Evolutionary conservation across 805 yeast genomes (phyloP), one percentile per base, ranked within the genome.

Genomic region (Millerozyma acaciae): DNA sequence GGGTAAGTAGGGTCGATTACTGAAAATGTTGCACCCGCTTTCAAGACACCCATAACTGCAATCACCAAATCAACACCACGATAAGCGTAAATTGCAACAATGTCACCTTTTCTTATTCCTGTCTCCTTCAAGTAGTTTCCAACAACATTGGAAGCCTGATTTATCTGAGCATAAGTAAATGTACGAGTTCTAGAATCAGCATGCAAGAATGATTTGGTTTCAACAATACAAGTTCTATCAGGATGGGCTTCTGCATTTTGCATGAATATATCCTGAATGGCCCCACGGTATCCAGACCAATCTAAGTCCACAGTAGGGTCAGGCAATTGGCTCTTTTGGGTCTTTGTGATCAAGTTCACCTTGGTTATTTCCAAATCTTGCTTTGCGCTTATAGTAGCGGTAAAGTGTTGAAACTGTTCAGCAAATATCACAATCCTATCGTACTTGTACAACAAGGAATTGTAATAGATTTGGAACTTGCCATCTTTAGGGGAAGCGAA

Each of bases 1-100:
- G 99, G 99, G 59, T 93, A 93, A 4, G 97, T 97, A 6, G 98
- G 98, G 56, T 93, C 99, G 44, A 93, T 94, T 15, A 93, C 99
- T 7, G 97, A 89, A 58, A 93, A 93, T 0, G 98, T 90, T 12
- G 96, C 97, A 48, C 99, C 99, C 1, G 98, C 97, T 65, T 93
- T 93, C 56, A 93, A 75, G 14, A 88, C 96, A 60, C 97, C 99
- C 84, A 93, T 81, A 12, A 93, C 97, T 5, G 97, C 94, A 26
- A 94, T 86, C 77, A 93, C 86, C 42, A 93, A 69, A 55, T 93
- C 99, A 6, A 93, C 98, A 48, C 97, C 96, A 61, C 99, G 79
- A 52, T 90, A 86, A 16, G 98, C 96, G 55, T 93, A 93, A 47
- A 94, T 89, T 95, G 89, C 89, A 12, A 93, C 97, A 12, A 93